A percentile compares a stretch with the other conserved stretches of the same genome.
phyloP scores from a whole-genome alignment of 305 asterid species.

The Coffea humblotiana region DNA sequence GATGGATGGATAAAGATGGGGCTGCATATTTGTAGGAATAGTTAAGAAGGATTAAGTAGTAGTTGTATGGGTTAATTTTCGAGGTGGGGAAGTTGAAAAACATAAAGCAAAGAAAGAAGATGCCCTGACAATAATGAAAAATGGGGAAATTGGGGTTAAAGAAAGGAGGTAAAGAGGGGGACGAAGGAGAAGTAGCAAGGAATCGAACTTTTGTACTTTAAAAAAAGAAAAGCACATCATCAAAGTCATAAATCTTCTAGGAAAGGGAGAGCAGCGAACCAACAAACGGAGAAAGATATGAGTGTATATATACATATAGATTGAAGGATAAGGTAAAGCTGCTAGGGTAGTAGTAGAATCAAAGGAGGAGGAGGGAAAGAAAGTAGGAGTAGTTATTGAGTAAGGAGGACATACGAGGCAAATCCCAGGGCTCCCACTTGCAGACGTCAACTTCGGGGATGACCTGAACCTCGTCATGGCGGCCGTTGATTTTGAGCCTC shows the following conservation, averaged over 20 bases:
- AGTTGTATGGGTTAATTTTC: too few species aligned
- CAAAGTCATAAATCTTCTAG: background rate
- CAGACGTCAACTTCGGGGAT: conserved; percentile 80
- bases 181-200: background rate
- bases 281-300: too few species aligned
- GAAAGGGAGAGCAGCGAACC: too few species aligned
- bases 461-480: conserved; percentile 56
- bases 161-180: background rate
- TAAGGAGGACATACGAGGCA: conserved; percentile 46
- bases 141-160: background rate
- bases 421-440: conserved; percentile 95
- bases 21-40: too few species aligned
- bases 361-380: background rate
- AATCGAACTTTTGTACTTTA: background rate
- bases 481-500: conserved; percentile 69
- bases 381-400: background rate
- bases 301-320: too few species aligned
- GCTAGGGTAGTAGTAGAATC: too few species aligned
- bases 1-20: too few species aligned
- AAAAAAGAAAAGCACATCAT: background rate
- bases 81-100: too few species aligned
- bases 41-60: too few species aligned
- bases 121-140: background rate
- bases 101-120: background rate
- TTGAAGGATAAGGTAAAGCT: too few species aligned